Percentiles rank a stretch among this genome's conserved stretches.
phyloP scores from a whole-genome alignment of 1,284 basidiomycete genomes.

The Pyrrhoderma lamaoense region DNA sequence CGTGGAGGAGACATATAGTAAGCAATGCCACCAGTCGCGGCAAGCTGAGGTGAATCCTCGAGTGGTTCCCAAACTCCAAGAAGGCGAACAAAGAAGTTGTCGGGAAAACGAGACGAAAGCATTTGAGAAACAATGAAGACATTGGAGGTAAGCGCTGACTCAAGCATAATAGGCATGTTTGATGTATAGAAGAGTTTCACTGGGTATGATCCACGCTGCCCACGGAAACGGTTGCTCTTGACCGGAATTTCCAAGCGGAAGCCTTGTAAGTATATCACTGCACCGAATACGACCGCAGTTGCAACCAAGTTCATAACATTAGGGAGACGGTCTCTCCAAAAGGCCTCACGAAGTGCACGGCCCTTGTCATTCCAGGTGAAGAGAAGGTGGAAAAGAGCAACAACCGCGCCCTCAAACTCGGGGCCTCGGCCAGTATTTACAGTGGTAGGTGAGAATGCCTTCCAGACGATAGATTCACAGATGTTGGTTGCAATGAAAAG shows the following conservation, averaged over 20 bases:
- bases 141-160: slow-evolving; percentile 90
- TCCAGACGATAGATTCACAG: slow-evolving; percentile 99
- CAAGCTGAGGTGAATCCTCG: slow-evolving; percentile 89
- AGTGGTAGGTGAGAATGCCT: slow-evolving; percentile 97
- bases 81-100: slow-evolving; percentile 84
- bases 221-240: slow-evolving; percentile 94
- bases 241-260: slow-evolving; percentile 99
- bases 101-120: slow-evolving; percentile 86
- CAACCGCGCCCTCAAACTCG: slow-evolving; percentile 96
- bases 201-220: slow-evolving; percentile 92
- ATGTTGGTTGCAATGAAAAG: slow-evolving; percentile 99
- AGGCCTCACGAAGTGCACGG: slow-evolving; percentile 93
- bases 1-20: slow-evolving; percentile 98
- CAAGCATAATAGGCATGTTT: slow-evolving; percentile 99
- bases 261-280: slow-evolving; percentile 97
- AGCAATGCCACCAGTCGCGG: slow-evolving; percentile 86
- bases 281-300: slow-evolving; percentile 86
- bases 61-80: slow-evolving; percentile 97
- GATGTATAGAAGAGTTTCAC: slow-evolving; percentile 98
- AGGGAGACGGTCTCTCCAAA: slow-evolving; percentile 95
- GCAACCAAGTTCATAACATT: slow-evolving; percentile 98
- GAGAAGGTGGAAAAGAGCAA: slow-evolving; percentile 94
- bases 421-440: slow-evolving; percentile 97
- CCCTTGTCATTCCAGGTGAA: slow-evolving; percentile 99
- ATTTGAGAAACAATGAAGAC: slow-evolving; percentile 97